Base-by-base conservation (phyloP, 2,329 filamentous ascomycete genomes). In the Sporothrix brasiliensis region DNA sequence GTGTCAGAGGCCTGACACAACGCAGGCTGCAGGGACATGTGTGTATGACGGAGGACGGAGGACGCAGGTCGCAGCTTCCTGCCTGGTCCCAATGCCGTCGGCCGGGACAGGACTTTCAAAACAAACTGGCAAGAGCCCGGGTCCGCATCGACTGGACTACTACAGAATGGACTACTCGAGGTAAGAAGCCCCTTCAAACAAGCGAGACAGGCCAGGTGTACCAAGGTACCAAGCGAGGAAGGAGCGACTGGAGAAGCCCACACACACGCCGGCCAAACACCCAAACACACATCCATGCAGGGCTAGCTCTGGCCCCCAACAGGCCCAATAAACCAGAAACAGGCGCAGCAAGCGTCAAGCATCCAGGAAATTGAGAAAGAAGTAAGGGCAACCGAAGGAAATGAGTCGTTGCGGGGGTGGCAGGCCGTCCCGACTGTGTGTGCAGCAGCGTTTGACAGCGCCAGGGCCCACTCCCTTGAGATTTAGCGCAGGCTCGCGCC, bases 401-500 rank as follows among this genome's bases (percentile, higher is more conserved):
- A 39, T 34, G 61, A 34, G 61, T 65, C 11, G 44, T 65, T 65
- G 61, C 61, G 61, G 47, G 47, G 58, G 34, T 56, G 58, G n/a
- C 58, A 61, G n/a, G 13, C n/a, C 34, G 56, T 61, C 44, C 56
- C 56, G 56, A 60, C 56, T 24, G 34, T 13, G 56, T 60, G 68
- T 58, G 44, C 19, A 47, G 47, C 27, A 53, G 49, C 68, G 24
- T 34, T 65, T 53, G 24, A n/a, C 39, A 56, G 19, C 49, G 44
- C 7, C 34, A 49, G 44, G 61, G 52, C 60, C 41, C 16, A 24
- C 58, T 58, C 14, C 24, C 34, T 34, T 34, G 34, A 34, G 56
- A 61, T 49, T 39, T 67, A 70, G 69, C 52, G 69, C 41, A 56
- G 39, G 41, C 60, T 52, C 61, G 63, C 63, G 63, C 63, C 63